Evolutionary conservation across 306 rosid genomes (phyloP), one percentile per base, ranked within the genome.

Genomic region (Delonix regia): DNA sequence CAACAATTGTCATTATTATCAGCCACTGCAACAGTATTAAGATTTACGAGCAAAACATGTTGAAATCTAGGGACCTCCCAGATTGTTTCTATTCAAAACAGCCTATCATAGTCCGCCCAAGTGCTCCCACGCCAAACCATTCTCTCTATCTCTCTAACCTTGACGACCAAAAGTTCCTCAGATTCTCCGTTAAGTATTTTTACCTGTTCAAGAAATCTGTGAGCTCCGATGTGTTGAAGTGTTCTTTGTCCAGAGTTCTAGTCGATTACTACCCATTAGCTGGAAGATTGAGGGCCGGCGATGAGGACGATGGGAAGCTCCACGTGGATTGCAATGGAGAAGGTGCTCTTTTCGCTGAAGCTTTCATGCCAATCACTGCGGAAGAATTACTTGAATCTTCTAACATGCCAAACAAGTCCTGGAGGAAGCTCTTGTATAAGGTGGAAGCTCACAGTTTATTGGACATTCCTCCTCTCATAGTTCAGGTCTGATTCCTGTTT

Each of bases 231-330:
- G 9, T 16, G 41, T 75, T 95, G 55, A 95, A 88, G 51, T 65
- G 42, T 22, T 90, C 97, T 64, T 84, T 94, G 36, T 83, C 97
- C 0, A 83, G 85, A 81, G 88, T 84, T 77, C 86, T 95, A 0
- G 96, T 90, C 15, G 81, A 85, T 74, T 95, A 95, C 81, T 92
- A 95, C 88, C 99, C 99, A 11, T 71, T 92, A 30, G 96, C 97
- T 33, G 99, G 99, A 11, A 84, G 97, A 57, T 72, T 95, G 82
- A 88, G 83, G 39, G 25, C 22, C 63, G 52, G 74, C 24, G 44
- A 69, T 34, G 69, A 73, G 9, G 71, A 83, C 22, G 95, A 90
- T 80, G 84, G 81, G 44, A 95, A 92, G 84, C 90, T 95, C 13
- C 86, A 87, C 56, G 91, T 94, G 28, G 92, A 89, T 79, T 94